These are phyloP conservation scores for Phlyctochytrium arcticum DNA, from an alignment of 192 early-diverging fungal genomes.

Conservation along the genomic window DNA sequence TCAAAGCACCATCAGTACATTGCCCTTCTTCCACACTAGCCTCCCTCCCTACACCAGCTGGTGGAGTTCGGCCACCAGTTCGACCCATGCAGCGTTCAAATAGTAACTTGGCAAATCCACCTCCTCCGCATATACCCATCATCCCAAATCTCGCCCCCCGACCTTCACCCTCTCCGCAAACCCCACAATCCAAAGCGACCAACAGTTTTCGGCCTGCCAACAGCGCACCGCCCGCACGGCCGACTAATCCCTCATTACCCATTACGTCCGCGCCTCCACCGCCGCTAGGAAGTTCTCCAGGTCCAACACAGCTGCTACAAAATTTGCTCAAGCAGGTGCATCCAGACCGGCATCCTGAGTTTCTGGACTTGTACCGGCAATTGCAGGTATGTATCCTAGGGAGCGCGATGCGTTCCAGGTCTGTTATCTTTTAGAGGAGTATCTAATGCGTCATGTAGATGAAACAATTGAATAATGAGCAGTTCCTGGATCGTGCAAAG, in stretches of 20 bases:
- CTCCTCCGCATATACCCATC: too few relatives aligned
- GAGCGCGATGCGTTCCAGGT: too few relatives aligned
- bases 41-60: background rate
- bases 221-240: too few relatives aligned
- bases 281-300: background rate
- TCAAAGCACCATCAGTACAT: too few relatives aligned
- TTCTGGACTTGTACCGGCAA: slow-evolving; percentile 7
- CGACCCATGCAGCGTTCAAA: background rate
- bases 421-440: too few relatives aligned
- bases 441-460: background rate
- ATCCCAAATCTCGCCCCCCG: background rate
- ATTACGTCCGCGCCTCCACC: background rate
- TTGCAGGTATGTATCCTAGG: slow-evolving; percentile 1
- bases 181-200: too few relatives aligned
- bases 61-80: background rate
- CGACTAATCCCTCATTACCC: too few relatives aligned
- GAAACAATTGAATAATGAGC: background rate
- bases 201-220: background rate
- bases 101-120: background rate
- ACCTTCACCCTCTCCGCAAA: background rate
- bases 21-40: background rate
- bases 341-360: slow-evolving; percentile 1
- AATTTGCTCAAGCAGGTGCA: slow-evolving; percentile 10
- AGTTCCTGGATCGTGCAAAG: slow-evolving; percentile 12
- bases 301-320: background rate